phyloP scores from a whole-genome alignment of 169 alveolate genomes.

The Perkinsus olseni region DNA sequence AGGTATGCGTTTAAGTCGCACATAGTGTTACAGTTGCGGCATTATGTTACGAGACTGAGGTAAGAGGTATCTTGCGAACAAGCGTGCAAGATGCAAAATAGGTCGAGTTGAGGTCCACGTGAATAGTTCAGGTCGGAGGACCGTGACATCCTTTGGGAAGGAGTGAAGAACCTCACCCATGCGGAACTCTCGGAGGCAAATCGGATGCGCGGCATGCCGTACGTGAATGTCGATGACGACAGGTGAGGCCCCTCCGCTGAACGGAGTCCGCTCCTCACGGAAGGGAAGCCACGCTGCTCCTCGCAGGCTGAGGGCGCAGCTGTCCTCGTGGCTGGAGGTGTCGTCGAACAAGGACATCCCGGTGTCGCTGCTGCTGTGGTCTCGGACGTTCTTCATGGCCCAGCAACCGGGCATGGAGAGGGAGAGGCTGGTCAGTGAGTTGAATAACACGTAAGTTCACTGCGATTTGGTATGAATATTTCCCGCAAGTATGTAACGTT shows the following conservation, averaged over 20 bases:
- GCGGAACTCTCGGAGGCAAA: constrained; percentile 70
- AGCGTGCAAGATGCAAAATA: not conserved
- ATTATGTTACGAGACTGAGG: not conserved
- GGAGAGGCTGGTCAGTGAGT: not conserved
- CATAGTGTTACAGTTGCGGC: constrained; percentile 59
- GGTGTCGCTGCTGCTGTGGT: constrained; percentile 62
- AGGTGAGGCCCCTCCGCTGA: too few relatives aligned
- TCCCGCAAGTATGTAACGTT: too few relatives aligned
- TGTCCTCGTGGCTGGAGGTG: constrained; percentile 62
- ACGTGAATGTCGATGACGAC: not conserved
- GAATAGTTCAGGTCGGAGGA: constrained; percentile 58
- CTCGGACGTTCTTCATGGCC: constrained; percentile 69
- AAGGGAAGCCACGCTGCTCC: not conserved
- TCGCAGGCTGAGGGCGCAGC: constrained; percentile 31
- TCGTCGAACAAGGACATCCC: constrained; percentile 67
- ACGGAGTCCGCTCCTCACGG: too few relatives aligned
- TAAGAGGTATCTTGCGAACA: not conserved
- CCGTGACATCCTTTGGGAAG: constrained; percentile 69
- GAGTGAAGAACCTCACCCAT: constrained; percentile 60
- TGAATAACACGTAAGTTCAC: not conserved
- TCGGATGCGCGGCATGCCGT: constrained; percentile 31
- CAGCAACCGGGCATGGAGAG: constrained; percentile 43
- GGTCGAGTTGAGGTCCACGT: not conserved
- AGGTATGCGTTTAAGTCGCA: constrained; percentile 42
- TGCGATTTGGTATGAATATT: too few relatives aligned